Evolutionary conservation across 73 alveolate species (phyloP), one percentile per base, ranked within the genome.

Genomic region (Effrenium voratum): DNA sequence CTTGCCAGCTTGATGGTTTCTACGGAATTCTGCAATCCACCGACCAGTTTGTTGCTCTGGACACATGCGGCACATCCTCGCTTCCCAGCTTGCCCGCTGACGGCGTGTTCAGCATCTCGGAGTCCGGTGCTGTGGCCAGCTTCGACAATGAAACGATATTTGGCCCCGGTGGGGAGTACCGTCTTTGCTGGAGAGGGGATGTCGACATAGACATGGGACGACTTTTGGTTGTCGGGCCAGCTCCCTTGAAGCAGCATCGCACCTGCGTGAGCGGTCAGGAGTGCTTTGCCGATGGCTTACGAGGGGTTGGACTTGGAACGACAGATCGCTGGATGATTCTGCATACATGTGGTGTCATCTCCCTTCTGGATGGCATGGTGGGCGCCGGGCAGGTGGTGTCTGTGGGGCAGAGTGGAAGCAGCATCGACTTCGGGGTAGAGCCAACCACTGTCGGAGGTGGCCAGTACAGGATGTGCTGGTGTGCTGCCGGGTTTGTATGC

Each of bases 1-100:
- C 66, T 49, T 85, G 94, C 70, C 34, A 38, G 44, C 55, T 85
- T 40, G 94, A 85, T 59, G 94, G 81, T 59, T 36, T 85, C 60
- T 12, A 28, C 45, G 80, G 68, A 38, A 59, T 24, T 4, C 41
- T 47, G 24, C 86, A 76, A 43, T 3, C 59, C 38, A 38, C 22
- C 2, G 57, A 76, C 60, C 30, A 19, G 30, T 8, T 52, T 12
- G 40, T 2, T 4, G 60, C 16, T 4, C 76, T 85, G 66, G 94
- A 85, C 59, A 85, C 94, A 1, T 85, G 94, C 46, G 94, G 94
- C 19, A 26, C 47, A 30, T 26, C 73, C 5, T 81, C 44, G 66
- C 44, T 45, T 8, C 15, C 91, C 30, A 47, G 45, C 46, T 45
- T 81, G 32, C 66, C 91, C 13, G 5, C 75, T 2, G 91, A 81